These are phyloP conservation scores for Colletotrichum shisoi DNA, from an alignment of 2,329 filamentous ascomycete species.

Conservation along the genomic window DNA sequence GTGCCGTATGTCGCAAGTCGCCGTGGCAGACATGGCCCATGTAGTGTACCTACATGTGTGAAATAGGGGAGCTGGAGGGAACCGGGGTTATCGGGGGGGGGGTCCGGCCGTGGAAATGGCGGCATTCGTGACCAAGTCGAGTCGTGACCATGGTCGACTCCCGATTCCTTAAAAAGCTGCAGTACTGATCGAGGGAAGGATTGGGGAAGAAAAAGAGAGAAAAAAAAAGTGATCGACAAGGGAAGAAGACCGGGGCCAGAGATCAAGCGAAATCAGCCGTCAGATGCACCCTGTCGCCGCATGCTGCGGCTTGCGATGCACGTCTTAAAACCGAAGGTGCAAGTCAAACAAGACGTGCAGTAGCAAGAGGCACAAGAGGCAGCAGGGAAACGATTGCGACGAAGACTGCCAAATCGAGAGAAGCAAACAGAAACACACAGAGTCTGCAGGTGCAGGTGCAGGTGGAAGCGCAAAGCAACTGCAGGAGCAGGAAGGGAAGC, in stretches of 20 bases:
- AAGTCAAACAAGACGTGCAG: slow-evolving; percentile 38
- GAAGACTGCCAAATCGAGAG: slow-evolving; percentile 18
- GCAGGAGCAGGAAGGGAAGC: slow-evolving; percentile 14
- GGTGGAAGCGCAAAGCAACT: too few relatives aligned
- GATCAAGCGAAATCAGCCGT: slow-evolving; percentile 26
- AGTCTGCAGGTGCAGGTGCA: slow-evolving; percentile 6
- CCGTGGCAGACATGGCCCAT: slow-evolving; percentile 7
- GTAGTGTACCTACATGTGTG: slow-evolving; percentile 2
- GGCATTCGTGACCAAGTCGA: slow-evolving; percentile 30
- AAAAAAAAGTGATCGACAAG: too few relatives aligned
- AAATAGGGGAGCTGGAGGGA: slow-evolving; percentile 28
- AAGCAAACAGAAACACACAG: slow-evolving; percentile 33
- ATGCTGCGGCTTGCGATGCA: slow-evolving; percentile 34
- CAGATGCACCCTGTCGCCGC: slow-evolving; percentile 27
- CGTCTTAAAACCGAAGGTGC: slow-evolving; percentile 30
- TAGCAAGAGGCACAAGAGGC: background rate
- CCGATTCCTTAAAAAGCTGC: background rate
- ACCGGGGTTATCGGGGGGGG: slow-evolving; percentile 14
- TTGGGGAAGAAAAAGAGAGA: background rate
- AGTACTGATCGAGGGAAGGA: background rate
- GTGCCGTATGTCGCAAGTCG: slow-evolving; percentile 10
- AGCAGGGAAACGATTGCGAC: slow-evolving; percentile 26
- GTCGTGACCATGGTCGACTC: slow-evolving; percentile 14
- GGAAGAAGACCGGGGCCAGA: slow-evolving; percentile 4
- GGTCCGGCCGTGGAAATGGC: slow-evolving; percentile 24